Evolutionary conservation across 352 stramenopile genomes (phyloP), one percentile per base, ranked within the genome.

Genomic region (Globisporangium lucens): DNA sequence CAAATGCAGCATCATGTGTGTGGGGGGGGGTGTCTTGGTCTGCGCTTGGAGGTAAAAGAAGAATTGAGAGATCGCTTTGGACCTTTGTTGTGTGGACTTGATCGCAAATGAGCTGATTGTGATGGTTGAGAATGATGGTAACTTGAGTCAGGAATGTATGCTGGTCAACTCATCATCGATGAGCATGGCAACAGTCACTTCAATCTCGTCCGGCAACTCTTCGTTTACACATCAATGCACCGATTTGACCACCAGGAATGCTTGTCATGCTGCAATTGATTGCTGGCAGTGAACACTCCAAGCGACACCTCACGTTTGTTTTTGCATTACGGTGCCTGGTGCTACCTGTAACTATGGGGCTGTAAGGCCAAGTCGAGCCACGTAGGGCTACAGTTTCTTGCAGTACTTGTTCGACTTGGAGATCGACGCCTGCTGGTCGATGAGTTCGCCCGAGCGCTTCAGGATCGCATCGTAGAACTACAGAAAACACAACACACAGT

Each of bases 391-490:
- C 13, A 72, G 69, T 5, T 78, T 78, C 61, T 89, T 87, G 70
- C 63, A 72, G 53, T 75, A 84, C 61, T 87, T 89, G 68, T 75
- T 79, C 1, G 72, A 75, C 63, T 83, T 79, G 52, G 71, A 70
- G 36, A 77, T 71, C 1, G 73, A 70, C 3, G 76, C 76, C 59
- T 90, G 80, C 52, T 86, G 77, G 65, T 90, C 82, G 43, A 91
- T 87, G 57, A 90, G 79, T 46, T 92, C 77, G 10, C 78, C 77
- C 3, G 79, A 63, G 35, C 84, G 80, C 9, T 83, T 87, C 3
- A 69, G 71, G 41, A 88, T 86, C 33, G 84, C 77, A 2, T 90
- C 77, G 22, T 82, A 84, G 61, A 85, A 90, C 84, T 92, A 41
- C 36, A 43, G 36, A 43, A 1, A 43, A 43, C 36, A 17, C 10